phyloP scores from a whole-genome alignment of 148 eudicot genomes.

The Camellia lanceoleosa region DNA sequence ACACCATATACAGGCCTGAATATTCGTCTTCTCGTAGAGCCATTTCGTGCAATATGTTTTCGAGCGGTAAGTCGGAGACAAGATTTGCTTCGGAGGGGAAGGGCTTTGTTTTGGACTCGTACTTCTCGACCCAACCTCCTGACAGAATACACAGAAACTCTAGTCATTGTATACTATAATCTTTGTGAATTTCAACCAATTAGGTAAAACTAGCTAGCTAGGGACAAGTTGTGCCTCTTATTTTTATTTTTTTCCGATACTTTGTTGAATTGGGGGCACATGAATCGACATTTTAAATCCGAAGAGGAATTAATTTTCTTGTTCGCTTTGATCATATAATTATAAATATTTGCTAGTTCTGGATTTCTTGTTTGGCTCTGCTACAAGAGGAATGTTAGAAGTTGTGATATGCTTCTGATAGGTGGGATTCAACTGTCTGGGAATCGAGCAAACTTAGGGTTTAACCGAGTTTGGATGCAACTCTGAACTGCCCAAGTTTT shows the following conservation, averaged over 20 bases:
- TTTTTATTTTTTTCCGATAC: constrained; percentile 37
- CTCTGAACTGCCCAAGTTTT: no score
- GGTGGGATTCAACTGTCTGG: no score
- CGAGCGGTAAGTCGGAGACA: constrained; percentile 49
- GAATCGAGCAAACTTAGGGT: no score
- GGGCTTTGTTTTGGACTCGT: constrained; percentile 47
- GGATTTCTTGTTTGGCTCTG: background rate
- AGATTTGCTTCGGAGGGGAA: constrained; percentile 47
- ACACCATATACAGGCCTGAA: constrained; percentile 32
- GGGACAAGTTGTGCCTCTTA: constrained; percentile 39
- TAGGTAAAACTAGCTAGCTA: constrained; percentile 18
- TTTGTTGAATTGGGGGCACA: constrained; percentile 52
- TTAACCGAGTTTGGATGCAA: no score
- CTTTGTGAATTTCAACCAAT: constrained; percentile 11
- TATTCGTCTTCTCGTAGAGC: constrained; percentile 38
- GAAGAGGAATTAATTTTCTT: constrained; percentile 15
- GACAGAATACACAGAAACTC: constrained; percentile 25
- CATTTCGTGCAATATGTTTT: constrained; percentile 64
- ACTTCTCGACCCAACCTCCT: constrained; percentile 21
- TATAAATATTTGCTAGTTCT: constrained; percentile 3
- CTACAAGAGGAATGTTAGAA: background rate
- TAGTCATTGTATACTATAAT: constrained; percentile 31
- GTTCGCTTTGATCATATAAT: background rate
- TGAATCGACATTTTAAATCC: constrained; percentile 22
- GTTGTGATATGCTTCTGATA: no score